Base-by-base conservation (phyloP, 2,329 filamentous ascomycete species). In the Calonectria leucothoes region DNA sequence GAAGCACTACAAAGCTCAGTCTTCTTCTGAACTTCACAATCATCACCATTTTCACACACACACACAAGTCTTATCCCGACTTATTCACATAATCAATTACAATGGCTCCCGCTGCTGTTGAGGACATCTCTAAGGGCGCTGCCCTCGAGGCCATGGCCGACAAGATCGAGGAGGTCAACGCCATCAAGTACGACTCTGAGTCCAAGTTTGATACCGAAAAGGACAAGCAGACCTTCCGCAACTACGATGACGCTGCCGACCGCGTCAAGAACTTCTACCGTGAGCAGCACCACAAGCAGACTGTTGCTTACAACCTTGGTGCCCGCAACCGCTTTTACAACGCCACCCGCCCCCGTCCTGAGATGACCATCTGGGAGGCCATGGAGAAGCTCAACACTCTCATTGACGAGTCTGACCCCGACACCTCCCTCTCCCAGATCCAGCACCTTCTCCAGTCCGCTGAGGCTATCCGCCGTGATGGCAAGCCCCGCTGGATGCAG, bases 321-420 rank as follows among this genome's bases (percentile, higher is more conserved):
- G 94, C 94, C 17, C 94, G 95, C 69, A 92, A 82, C 79, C 84
- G 84, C 61, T 87, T 87, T 80, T 77, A 92, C 84, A 89, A 88
- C 76, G 90, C 92, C 74, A 90, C 90, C 2, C 91, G 94, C 23
- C 81, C 80, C 49, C 86, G 88, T 68, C 91, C 93, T 20, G 89
- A 94, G 84, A 95, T 98, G 94, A 93, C 93, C 75, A 89, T 98
- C 83, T 98, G 95, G 95, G 89, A 97, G 83, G 95, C 95, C 25
- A 97, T 98, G 86, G 94, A 97, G 90, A 96, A 95, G 85, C 93
- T 98, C 81, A 95, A 98, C 89, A 95, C 94, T 0, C 90, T 98
- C 66, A 94, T 98, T 83, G 95, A 98, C 86, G 94, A 97, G 85
- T 95, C 93, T 25, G 95, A 98, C 86, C 95, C 95, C 1, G 95